Evolutionary conservation across 2,329 filamentous ascomycete genomes (phyloP), one percentile per base, ranked within the genome.

Genomic region (Hymenoscyphus linearis): DNA sequence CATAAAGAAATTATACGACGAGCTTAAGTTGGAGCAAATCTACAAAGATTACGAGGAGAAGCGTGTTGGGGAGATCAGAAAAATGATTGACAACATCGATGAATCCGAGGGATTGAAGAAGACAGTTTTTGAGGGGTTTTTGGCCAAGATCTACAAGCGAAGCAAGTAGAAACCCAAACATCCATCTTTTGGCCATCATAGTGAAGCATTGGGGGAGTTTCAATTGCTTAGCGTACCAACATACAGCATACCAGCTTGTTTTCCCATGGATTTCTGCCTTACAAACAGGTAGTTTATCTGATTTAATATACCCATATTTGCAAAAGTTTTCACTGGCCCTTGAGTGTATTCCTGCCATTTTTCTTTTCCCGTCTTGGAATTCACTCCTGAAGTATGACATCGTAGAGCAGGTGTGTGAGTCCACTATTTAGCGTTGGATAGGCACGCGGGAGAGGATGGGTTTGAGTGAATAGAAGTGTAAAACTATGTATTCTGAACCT

Each of bases 141-240:
- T 99, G 67, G 81, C 82, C 76, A 99, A 99, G 85, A 98, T 99
- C 74, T 98, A 98, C 85, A 96, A 96, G 86, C 85, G 95, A 74
- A 95, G 85, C 84, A 98, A 96, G 79, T 98, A 90, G 75, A 56
- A 47, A 47, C 9, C n/a, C 22, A 47, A 47, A 12, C 9, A 22
- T 47, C 22, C 18, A 12, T 47, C n/a, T 47, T 47, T 22, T 47
- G 18, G 12, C 12, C 7, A 18, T 44, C 18, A 44, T 44, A 22
- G 18, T 44, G 40, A 47, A 47, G 40, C 40, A 47, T 47, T 47
- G 40, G n/a, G 18, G 40, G 40, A 47, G 40, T 47, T 47, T 47
- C 6, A 47, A 25, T 47, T 47, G 40, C 40, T 10, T 10, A 18
- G n/a, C 40, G 22, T 47, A 47, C 40, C 40, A 9, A 1, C n/a